Base-by-base conservation (phyloP, 2,329 filamentous ascomycete genomes). In the Cladosporium sp. region DNA sequence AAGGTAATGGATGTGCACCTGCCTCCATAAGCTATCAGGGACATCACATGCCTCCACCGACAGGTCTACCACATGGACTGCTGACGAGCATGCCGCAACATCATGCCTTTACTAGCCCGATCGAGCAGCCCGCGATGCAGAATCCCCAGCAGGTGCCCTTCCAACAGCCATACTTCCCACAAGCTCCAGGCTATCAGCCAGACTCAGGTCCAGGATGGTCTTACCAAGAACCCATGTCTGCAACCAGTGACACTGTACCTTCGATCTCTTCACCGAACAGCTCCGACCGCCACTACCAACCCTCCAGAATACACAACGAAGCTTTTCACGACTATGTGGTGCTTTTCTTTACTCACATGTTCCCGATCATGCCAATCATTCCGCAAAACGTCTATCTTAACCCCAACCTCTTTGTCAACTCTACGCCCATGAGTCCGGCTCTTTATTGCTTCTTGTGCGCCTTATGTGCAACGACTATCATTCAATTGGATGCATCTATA, bases 331-430 rank as follows among this genome's bases (percentile, higher is more conserved):
- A 75, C 5, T 77, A 75, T 54, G 68, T 76, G 7, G 69, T 72
- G 30, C 70, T 77, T 0, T 77, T 77, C 71, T 77, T 76, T 64
- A 66, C 68, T 10, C 74, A 77, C 67, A 76, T 77, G 71, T 77
- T 74, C 48, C 69, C 71, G 0, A 76, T 76, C 58, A 77, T 77
- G 75, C 75, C 75, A 14, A 68, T 77, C 11, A 68, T 77, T n/a
- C 74, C 76, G 36, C 68, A 68, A 4, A 70, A 68, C 16, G 60
- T 73, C 21, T 77, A 73, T 63, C 65, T 76, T 48, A 69, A 75
- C 49, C 71, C 73, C 0, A 58, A 48, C 10, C 46, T 76, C 6
- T 76, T 76, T 68, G 51, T 54, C 36, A 65, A 71, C n/a, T 58
- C 65, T 26, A 66, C 51, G 49, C 56, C 58, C n/a, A 65, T 75